phyloP scores from a whole-genome alignment of 1,284 basidiomycete genomes.

The Ustilago hordei region DNA sequence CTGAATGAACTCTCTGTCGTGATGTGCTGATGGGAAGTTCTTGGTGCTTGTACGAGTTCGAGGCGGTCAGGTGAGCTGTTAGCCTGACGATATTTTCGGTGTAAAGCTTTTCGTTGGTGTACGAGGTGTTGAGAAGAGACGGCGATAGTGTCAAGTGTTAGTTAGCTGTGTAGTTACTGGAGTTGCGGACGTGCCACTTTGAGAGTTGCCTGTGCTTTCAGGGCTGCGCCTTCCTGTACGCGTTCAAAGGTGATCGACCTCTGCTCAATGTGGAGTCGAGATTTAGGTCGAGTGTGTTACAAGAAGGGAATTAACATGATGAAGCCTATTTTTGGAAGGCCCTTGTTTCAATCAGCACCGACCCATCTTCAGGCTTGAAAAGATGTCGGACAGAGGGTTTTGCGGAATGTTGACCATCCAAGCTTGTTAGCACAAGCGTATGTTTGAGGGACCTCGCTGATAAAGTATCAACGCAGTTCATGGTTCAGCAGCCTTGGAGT shows the following conservation, averaged over 20 bases:
- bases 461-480: too few species aligned
- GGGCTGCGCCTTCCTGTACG: conserved; percentile 19
- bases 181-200: conserved; percentile 11
- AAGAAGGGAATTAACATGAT: too few species aligned
- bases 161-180: not conserved
- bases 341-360: too few species aligned
- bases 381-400: not conserved
- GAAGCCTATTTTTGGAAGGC: too few species aligned
- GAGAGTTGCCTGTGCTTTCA: conserved; percentile 26
- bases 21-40: not conserved
- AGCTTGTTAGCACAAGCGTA: not conserved
- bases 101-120: too few species aligned
- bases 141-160: conserved; percentile 1
- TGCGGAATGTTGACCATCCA: not conserved
- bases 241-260: conserved; percentile 39
- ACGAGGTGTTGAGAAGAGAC: not conserved
- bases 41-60: not conserved
- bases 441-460: not conserved
- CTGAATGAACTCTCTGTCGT: not conserved
- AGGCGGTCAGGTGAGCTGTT: not conserved
- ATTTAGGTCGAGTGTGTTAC: not conserved
- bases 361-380: not conserved
- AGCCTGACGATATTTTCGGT: too few species aligned
- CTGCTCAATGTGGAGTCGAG: conserved; percentile 13
- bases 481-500: not conserved